A percentile compares a stretch with the other conserved stretches of the same genome.
Conservation (phyloP, 2,329 filamentous ascomycete genomes). For the Sporothrix curviconia region DNA sequence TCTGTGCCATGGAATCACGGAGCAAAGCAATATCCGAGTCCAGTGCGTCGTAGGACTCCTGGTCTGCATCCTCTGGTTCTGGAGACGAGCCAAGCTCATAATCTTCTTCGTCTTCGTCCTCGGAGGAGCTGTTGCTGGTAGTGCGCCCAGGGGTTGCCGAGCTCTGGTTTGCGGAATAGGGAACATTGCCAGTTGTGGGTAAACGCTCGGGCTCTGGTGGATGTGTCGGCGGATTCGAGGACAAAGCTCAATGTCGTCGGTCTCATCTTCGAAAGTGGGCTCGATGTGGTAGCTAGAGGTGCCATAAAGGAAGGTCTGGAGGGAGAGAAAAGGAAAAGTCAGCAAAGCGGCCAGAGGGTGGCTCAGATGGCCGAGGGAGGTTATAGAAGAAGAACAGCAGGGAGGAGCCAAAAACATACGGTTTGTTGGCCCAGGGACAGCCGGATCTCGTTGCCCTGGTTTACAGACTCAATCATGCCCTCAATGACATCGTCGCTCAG, state of each 20-base stretch:
- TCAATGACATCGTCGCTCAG: slow-evolving; percentile 53
- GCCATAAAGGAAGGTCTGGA: slow-evolving; percentile 49
- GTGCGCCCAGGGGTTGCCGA: slow-evolving; percentile 19
- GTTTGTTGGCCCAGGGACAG: slow-evolving; percentile 51
- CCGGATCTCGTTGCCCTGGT: slow-evolving; percentile 49
- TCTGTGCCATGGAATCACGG: slow-evolving; percentile 38
- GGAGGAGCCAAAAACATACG: slow-evolving; percentile 44
- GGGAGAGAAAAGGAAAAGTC: neutral
- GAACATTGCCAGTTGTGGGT: slow-evolving; percentile 44
- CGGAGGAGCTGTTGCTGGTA: slow-evolving; percentile 17
- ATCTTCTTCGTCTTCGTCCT: slow-evolving; percentile 20
- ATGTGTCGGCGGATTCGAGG: slow-evolving; percentile 45
- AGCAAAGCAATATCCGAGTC: slow-evolving; percentile 47
- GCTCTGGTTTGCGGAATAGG: slow-evolving; percentile 39
- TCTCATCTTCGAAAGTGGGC: slow-evolving; percentile 42
- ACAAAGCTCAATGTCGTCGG: slow-evolving; percentile 36
- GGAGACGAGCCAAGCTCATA: slow-evolving; percentile 18
- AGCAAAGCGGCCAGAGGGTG: no score
- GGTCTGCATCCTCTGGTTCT: slow-evolving; percentile 18
- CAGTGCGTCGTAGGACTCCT: slow-evolving; percentile 30
- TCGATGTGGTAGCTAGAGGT: slow-evolving; percentile 41
- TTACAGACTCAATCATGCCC: slow-evolving; percentile 55
- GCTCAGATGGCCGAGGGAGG: slow-evolving; percentile 16
- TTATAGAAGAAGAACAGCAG: neutral
- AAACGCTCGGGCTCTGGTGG: slow-evolving; percentile 42